Evolutionary conservation across 176 grass and related monocot species (phyloP), one percentile per base, ranked within the genome.

Genomic region (Lolium multiflorum): DNA sequence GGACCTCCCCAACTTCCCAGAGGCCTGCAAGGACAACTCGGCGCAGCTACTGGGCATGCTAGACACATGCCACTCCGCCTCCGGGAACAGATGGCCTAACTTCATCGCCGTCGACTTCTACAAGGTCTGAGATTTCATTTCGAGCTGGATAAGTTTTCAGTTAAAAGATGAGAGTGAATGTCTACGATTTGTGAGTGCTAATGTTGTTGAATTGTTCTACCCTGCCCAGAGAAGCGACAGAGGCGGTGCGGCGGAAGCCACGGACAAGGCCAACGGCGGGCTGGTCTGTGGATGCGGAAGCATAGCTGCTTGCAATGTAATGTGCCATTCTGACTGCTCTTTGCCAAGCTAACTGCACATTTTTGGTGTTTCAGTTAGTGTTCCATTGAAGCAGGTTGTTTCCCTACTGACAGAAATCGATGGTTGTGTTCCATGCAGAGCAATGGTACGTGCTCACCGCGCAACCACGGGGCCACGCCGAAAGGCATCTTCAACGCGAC

Each of bases 101-200:
- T 98, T 85, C 77, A 90, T 98, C 83, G 92, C 97, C 52, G 97
- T 98, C 1, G 97, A 98, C 48, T 96, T 87, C 74, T 98, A 98
- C 80, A 92, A 90, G 97, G 97, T 92, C 15, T 4, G 22, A 9
- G 9, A 24, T 87, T n/a, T 3, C 3, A 2, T n/a, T 9, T 11
- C 61, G 11, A 64, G 5, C 46, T 47, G 46, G 31, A 35, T 35
- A 35, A 35, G 31, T 35, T 35, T 35, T 35, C 31, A 35, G 31
- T 35, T 35, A 28, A 28, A 28, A 28, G 28, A 28, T 35, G 31
- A 35, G 31, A 35, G 31, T 35, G 31, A 35, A 35, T 35, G 3
- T 35, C 31, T 35, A 35, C 2, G 31, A 35, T 35, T 35, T 35
- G 31, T 3, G 31, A 3, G 21, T 54, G 2, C 68, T 70, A 49